Evolutionary conservation across 169 alveolate genomes (phyloP).

Genomic region (Cryptosporidium viatorum): DNA sequence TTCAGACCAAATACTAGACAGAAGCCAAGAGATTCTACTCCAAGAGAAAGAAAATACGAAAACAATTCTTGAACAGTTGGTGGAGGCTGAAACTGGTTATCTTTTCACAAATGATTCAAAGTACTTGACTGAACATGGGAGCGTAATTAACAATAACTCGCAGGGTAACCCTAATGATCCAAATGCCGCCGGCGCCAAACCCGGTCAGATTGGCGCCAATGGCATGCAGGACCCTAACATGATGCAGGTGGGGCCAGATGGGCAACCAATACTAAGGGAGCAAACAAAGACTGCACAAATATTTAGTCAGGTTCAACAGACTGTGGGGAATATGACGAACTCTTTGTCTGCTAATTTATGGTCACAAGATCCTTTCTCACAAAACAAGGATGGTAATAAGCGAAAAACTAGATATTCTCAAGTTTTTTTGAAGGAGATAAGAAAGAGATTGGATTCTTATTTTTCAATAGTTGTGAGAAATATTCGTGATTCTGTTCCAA

Average conservation of each 20-base stretch:
- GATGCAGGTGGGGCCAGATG: constrained; percentile 64
- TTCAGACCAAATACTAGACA: constrained; percentile 89
- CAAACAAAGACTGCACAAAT: constrained; percentile 69
- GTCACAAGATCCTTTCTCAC: constrained; percentile 65
- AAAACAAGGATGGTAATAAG: constrained; percentile 40
- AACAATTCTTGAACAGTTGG: constrained; percentile 87
- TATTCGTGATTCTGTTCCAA: constrained; percentile 97
- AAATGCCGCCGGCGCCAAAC: constrained; percentile 31
- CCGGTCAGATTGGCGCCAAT: constrained; percentile 31
- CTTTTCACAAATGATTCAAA: constrained; percentile 94
- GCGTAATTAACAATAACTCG: constrained; percentile 78
- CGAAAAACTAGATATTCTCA: constrained; percentile 50
- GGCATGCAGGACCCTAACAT: constrained; percentile 6
- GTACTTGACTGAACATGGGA: constrained; percentile 87
- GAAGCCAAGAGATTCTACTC: constrained; percentile 86
- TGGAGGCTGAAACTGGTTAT: constrained; percentile 92
- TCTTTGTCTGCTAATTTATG: constrained; percentile 60
- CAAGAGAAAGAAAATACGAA: constrained; percentile 91
- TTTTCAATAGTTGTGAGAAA: constrained; percentile 94
- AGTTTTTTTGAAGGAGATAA: constrained; percentile 90
- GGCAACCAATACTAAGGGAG: constrained; percentile 62
- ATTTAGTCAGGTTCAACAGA: constrained; percentile 66
- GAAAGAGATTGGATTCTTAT: constrained; percentile 94
- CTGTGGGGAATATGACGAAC: constrained; percentile 59
- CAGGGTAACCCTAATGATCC: constrained; percentile 77